phyloP scores from a whole-genome alignment of 768 basidiomycete genomes.

The Rossbeevera mucosa region DNA sequence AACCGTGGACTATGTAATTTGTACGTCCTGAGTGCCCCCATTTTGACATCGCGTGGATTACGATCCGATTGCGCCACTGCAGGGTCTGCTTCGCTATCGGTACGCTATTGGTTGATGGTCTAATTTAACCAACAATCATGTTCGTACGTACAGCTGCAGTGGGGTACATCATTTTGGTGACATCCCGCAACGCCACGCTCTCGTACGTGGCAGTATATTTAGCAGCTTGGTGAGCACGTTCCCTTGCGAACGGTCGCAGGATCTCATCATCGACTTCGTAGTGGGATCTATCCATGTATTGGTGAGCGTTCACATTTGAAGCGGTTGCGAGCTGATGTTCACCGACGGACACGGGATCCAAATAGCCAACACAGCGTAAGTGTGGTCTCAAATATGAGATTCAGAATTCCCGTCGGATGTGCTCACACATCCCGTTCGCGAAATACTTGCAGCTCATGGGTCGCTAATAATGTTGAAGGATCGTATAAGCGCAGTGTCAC shows the following conservation, averaged over 20 bases:
- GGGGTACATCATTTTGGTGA: slow-evolving; percentile 69
- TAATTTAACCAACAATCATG: not conserved
- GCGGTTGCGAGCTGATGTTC: not conserved
- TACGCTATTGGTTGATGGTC: slow-evolving; percentile 1
- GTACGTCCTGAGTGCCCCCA: slow-evolving; percentile 34
- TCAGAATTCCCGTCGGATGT: not conserved
- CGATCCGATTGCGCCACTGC: not conserved
- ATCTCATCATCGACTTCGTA: slow-evolving; percentile 16
- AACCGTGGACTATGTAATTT: slow-evolving; percentile 61
- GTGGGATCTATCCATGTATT: slow-evolving; percentile 73
- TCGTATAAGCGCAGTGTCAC: slow-evolving; percentile 72
- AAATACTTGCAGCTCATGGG: slow-evolving; percentile 42
- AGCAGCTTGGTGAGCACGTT: slow-evolving; percentile 53
- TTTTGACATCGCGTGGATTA: not conserved
- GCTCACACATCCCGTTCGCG: slow-evolving; percentile 2
- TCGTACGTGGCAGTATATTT: slow-evolving; percentile 72
- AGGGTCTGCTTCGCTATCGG: slow-evolving; percentile 29
- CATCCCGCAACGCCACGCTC: slow-evolving; percentile 55
- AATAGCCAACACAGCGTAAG: slow-evolving; percentile 57
- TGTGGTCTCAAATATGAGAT: not conserved
- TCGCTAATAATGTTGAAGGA: slow-evolving; percentile 70
- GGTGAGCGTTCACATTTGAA: slow-evolving; percentile 38
- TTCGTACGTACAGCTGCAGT: slow-evolving; percentile 37
- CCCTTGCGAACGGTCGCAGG: not conserved
- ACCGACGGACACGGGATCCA: not conserved